Conservation (phyloP, 2,329 filamentous ascomycete species). For the Malbranchea zuffiana region DNA sequence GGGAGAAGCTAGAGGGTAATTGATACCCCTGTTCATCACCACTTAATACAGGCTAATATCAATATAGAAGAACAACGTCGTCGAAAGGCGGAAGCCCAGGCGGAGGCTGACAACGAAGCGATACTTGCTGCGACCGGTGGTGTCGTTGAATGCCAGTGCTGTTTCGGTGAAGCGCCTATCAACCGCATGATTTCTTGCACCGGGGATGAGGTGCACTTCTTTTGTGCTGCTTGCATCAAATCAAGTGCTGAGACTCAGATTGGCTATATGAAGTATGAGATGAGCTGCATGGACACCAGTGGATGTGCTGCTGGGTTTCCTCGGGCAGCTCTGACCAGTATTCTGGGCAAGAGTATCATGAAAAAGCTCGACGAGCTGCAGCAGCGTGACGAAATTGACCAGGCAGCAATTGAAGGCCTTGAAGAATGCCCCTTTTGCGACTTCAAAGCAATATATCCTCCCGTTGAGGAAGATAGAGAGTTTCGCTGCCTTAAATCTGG, state of each 20-base stretch:
- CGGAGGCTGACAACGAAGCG: conserved; percentile 6
- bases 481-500: conserved; percentile 59
- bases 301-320: conserved; percentile 55
- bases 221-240: conserved; percentile 58
- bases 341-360: conserved; percentile 48
- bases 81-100: not conserved
- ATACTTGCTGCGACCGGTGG: conserved; percentile 8
- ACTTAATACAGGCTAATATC: not conserved
- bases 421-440: conserved; percentile 73
- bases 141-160: conserved; percentile 59
- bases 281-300: conserved; percentile 60
- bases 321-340: conserved; percentile 42
- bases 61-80: not conserved
- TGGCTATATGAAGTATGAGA: conserved; percentile 55
- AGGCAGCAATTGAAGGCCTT: conserved; percentile 60
- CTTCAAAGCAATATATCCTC: conserved; percentile 62
- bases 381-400: conserved; percentile 56
- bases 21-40: no score
- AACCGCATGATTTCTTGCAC: conserved; percentile 61
- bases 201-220: conserved; percentile 49
- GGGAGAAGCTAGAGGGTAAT: conserved; percentile 12
- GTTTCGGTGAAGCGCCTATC: conserved; percentile 54
- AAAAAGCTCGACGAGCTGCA: conserved; percentile 59
- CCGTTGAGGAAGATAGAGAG: conserved; percentile 56
- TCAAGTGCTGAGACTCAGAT: conserved; percentile 57